A percentile compares a stretch with the other conserved stretches of the same genome.
These are phyloP conservation scores for Rhazya stricta DNA, from an alignment of 257 asterid species.

Conservation along the genomic window DNA sequence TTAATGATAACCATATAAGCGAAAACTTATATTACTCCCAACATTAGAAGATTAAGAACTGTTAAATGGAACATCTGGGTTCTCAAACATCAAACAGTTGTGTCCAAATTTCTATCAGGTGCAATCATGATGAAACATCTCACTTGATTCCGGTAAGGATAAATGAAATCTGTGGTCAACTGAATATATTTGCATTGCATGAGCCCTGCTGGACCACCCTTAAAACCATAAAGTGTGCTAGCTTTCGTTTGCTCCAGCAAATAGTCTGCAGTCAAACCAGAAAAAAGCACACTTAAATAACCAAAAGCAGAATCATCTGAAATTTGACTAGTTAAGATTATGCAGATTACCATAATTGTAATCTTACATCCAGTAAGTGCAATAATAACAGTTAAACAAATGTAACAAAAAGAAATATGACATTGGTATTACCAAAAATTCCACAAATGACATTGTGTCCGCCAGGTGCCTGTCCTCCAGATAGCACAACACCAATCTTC, in stretches of 20 bases:
- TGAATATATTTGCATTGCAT: constrained; percentile 79
- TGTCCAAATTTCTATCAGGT: not conserved
- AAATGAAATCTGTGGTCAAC: constrained; percentile 70
- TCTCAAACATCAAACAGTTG: not conserved
- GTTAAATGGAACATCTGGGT: not conserved
- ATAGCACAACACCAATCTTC: constrained; percentile 82
- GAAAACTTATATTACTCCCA: not conserved
- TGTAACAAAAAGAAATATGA: not conserved
- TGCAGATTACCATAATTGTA: not conserved
- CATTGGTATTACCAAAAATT: constrained; percentile 50
- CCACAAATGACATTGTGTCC: constrained; percentile 96
- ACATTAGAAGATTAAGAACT: not conserved
- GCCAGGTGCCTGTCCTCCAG: constrained; percentile 99
- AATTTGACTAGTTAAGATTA: not conserved
- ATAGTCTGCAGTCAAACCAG: constrained; percentile 48
- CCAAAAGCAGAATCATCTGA: not conserved
- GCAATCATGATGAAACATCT: constrained; percentile 1
- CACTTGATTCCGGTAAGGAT: constrained; percentile 93
- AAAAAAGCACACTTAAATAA: not conserved
- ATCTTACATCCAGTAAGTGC: not conserved
- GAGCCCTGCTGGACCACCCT: constrained; percentile 94
- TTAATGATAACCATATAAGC: not conserved
- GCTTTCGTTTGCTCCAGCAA: constrained; percentile 72
- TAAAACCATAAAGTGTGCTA: constrained; percentile 83
- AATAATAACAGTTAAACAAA: no score